These are phyloP conservation scores for Anisodus acutangulus DNA, from an alignment of 257 asterid species.

Conservation along the genomic window DNA sequence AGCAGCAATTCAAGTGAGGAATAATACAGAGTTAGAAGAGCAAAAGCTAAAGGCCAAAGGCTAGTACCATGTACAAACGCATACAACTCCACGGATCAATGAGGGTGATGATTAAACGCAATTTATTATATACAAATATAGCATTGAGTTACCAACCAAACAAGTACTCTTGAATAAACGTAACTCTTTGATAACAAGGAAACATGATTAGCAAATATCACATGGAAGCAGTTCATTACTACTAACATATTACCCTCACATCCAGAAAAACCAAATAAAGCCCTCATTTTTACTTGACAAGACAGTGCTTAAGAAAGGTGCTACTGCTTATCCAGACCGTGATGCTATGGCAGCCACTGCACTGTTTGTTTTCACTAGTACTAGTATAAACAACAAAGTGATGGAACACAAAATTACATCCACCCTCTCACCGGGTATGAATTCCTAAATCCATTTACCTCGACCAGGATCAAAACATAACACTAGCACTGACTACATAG, in stretches of 20 bases:
- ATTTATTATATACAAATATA: background rate
- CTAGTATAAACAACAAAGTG: background rate
- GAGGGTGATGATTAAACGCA: background rate
- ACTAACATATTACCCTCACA: background rate
- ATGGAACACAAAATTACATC: background rate
- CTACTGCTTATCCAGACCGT: background rate
- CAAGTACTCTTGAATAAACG: background rate
- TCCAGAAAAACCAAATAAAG: background rate
- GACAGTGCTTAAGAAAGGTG: background rate
- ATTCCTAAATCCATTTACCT: no score
- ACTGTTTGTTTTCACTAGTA: background rate
- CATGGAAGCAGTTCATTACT: background rate
- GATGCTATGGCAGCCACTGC: background rate
- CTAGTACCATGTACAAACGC: constrained; percentile 16
- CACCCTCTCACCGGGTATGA: no score
- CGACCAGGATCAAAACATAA: background rate
- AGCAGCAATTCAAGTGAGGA: background rate
- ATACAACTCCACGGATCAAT: constrained; percentile 21
- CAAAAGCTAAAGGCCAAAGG: constrained; percentile 21
- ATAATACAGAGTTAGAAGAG: background rate
- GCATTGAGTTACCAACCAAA: background rate
- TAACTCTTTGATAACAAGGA: background rate
- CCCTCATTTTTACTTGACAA: background rate
- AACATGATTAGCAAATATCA: constrained; percentile 13
- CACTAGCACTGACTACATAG: background rate